A percentile compares a stretch with the other conserved stretches of the same genome.
Evolutionary conservation across 192 early-diverging fungal genomes (phyloP).

Genomic region (Nowakowskiella sp.): DNA sequence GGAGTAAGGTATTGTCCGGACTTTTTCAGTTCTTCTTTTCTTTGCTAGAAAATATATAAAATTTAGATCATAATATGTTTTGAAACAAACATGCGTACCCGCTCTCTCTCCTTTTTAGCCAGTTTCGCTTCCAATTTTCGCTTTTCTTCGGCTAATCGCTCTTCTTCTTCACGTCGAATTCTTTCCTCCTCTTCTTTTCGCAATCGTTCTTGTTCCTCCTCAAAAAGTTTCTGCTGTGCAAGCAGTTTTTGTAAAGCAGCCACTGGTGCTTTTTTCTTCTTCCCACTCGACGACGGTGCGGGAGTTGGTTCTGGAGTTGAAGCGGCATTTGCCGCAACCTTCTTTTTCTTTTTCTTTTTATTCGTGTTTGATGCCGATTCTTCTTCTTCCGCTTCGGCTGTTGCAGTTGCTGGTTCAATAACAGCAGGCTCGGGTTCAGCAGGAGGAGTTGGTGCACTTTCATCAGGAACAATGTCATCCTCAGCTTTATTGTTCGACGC

Average conservation of each 20-base stretch:
- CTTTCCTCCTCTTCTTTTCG: background rate
- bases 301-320: no score
- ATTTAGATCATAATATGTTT: constrained; percentile 2
- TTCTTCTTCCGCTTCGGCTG: constrained; percentile 77
- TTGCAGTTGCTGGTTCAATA: no score
- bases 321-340: background rate
- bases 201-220: no score
- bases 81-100: constrained; percentile 8
- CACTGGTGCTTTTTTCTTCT: no score
- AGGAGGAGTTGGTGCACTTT: no score
- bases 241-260: no score
- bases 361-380: no score
- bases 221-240: no score
- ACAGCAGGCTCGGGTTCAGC: no score
- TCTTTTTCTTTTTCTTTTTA: background rate
- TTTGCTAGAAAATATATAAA: constrained; percentile 36
- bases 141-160: constrained; percentile 7
- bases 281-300: no score
- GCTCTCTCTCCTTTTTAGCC: constrained; percentile 2
- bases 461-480: constrained; percentile 71
- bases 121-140: background rate
- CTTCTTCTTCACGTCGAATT: constrained; percentile 15
- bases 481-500: constrained; percentile 69
- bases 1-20: constrained; percentile 90
- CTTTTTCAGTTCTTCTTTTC: constrained; percentile 79